These are phyloP conservation scores for Trametes sanguinea DNA, from an alignment of 768 basidiomycete species.

Conservation along the genomic window DNA sequence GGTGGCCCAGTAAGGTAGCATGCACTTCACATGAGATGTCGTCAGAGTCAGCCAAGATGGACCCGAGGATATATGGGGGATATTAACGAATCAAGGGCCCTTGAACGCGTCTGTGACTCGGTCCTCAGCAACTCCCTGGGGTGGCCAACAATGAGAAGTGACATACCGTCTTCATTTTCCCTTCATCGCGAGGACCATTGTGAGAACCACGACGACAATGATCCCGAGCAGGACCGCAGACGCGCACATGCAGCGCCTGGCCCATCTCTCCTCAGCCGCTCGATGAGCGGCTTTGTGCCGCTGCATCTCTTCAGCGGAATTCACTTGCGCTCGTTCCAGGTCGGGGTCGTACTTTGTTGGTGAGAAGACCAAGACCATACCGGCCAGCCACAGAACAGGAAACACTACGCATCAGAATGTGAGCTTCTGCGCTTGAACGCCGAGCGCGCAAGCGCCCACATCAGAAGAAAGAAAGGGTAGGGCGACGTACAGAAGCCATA, in stretches of 20 bases:
- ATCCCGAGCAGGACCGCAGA: background rate
- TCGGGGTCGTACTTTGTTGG: constrained; percentile 8
- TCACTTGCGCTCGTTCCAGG: constrained; percentile 1
- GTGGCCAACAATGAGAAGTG: background rate
- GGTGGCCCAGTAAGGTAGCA: too few relatives aligned
- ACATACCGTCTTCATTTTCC: background rate
- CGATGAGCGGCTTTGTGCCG: constrained; percentile 11
- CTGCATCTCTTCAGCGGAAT: constrained; percentile 6
- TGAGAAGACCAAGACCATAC: constrained; percentile 7
- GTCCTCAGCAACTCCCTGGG: too few relatives aligned
- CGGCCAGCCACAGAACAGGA: constrained; percentile 15
- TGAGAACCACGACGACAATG: background rate
- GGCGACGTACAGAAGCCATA: constrained; percentile 16
- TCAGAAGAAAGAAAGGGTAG: too few relatives aligned
- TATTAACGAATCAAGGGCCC: too few relatives aligned
- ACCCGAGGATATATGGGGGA: background rate
- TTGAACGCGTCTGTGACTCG: too few relatives aligned
- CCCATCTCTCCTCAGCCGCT: constrained; percentile 18
- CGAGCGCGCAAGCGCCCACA: too few relatives aligned
- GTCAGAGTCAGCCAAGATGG: background rate
- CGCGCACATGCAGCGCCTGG: constrained; percentile 15
- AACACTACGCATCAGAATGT: background rate
- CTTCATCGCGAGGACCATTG: constrained; percentile 9
- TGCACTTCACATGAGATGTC: too few relatives aligned
- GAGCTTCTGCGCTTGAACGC: too few relatives aligned